Evolutionary conservation across 768 basidiomycete species (phyloP).

Genomic region (Phallus indusiatus): DNA sequence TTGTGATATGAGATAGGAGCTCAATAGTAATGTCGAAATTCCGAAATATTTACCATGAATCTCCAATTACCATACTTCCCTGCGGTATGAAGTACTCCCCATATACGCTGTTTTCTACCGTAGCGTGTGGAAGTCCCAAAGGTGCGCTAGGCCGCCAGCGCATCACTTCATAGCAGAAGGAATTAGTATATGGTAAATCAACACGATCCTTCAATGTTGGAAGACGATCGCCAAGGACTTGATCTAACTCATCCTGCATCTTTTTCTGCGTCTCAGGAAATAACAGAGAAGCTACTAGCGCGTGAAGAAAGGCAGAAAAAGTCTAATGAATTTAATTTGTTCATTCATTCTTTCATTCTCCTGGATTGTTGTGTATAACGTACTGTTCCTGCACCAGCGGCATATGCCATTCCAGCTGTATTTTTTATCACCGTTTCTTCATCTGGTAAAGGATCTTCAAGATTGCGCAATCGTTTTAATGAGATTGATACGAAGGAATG

Average conservation of each 20-base stretch:
- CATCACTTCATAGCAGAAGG: constrained; percentile 24
- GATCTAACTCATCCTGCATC: constrained; percentile 29
- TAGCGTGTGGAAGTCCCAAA: constrained; percentile 20
- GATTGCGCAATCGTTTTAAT: not conserved
- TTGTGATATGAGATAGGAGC: not conserved
- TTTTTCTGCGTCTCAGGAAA: constrained; percentile 22
- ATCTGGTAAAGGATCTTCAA: not conserved
- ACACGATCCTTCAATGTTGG: constrained; percentile 18
- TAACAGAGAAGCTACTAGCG: constrained; percentile 15
- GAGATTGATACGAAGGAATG: not conserved
- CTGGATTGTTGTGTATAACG: not conserved
- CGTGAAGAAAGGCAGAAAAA: constrained; percentile 16
- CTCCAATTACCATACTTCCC: constrained; percentile 15
- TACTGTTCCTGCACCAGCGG: constrained; percentile 28
- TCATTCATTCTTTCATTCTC: not conserved
- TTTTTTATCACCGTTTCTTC: constrained; percentile 38
- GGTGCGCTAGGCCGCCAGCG: constrained; percentile 7
- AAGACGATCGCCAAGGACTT: constrained; percentile 26
- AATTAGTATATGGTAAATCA: constrained; percentile 20
- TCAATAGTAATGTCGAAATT: no score
- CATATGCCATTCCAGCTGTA: constrained; percentile 41
- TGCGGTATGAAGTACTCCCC: constrained; percentile 17
- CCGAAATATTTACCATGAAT: constrained; percentile 14
- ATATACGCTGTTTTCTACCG: constrained; percentile 14
- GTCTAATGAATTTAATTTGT: no score